phyloP scores from a whole-genome alignment of 1,284 basidiomycete species.

The Ustilago hordei region DNA sequence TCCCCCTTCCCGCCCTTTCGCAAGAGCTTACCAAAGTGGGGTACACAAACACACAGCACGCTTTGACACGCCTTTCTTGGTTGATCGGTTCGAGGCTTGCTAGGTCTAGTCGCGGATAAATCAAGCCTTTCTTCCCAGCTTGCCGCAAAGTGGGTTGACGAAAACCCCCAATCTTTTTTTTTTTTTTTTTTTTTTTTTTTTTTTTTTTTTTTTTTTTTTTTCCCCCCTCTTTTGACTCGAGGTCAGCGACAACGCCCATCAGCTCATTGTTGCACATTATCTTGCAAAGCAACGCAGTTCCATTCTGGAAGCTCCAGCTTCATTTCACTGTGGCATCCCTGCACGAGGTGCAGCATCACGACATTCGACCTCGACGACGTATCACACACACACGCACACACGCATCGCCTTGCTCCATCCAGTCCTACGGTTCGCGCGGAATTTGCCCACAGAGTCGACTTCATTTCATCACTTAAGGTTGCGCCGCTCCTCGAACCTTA shows the following conservation, averaged over 20 bases:
- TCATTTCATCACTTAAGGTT: conserved; percentile 44
- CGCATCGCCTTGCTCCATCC: conserved; percentile 15
- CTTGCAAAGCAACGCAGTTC: conserved; percentile 19
- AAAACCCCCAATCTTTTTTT: not conserved
- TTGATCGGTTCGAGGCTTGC: not conserved
- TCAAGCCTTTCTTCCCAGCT: not conserved
- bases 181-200: no score
- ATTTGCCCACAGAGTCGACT: conserved; percentile 20
- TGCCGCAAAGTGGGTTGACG: conserved; percentile 12
- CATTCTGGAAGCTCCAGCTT: conserved; percentile 14
- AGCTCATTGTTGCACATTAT: conserved; percentile 20
- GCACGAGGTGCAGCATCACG: conserved; percentile 19
- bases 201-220: no score
- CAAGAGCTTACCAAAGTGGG: not conserved
- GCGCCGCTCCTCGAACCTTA: conserved; percentile 37
- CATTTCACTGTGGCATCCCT: conserved; percentile 10
- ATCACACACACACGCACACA: conserved; percentile 7
- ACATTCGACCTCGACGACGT: conserved; percentile 15
- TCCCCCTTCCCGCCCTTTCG: not conserved
- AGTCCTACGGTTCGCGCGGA: conserved; percentile 30
- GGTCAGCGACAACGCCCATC: conserved; percentile 14
- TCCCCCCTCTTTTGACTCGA: not conserved
- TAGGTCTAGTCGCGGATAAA: not conserved
- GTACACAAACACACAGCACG: not conserved
- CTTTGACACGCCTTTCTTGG: not conserved